These are phyloP conservation scores for Claviceps paspali DNA, from an alignment of 2,329 filamentous ascomycete genomes.

Conservation along the genomic window DNA sequence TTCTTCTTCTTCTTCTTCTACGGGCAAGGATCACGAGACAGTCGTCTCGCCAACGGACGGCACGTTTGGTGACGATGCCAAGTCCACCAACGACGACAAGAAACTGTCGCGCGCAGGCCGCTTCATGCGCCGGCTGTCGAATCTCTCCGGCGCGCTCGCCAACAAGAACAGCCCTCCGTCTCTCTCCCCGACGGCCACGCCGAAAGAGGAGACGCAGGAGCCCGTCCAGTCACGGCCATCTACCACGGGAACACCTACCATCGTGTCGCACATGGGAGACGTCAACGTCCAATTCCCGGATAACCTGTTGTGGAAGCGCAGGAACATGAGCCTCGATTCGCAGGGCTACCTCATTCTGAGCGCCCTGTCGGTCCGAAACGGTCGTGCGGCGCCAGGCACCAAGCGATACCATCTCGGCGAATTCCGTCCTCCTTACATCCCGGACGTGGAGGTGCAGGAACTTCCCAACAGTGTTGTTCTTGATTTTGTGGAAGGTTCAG, in stretches of 20 bases:
- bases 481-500: slow-evolving; percentile 45
- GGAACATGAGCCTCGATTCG: slow-evolving; percentile 72
- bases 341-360: slow-evolving; percentile 73
- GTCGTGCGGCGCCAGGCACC: slow-evolving; percentile 28
- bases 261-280: slow-evolving; percentile 63
- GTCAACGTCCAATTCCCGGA: slow-evolving; percentile 97
- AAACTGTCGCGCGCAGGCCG: slow-evolving; percentile 37
- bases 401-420: slow-evolving; percentile 79
- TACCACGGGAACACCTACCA: slow-evolving; percentile 19
- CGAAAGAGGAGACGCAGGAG: slow-evolving; percentile 27
- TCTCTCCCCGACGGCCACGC: slow-evolving; percentile 35
- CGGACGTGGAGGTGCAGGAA: slow-evolving; percentile 85
- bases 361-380: slow-evolving; percentile 39
- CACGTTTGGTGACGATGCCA: slow-evolving; percentile 32
- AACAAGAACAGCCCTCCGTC: slow-evolving; percentile 31
- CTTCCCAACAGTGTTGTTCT: slow-evolving; percentile 68
- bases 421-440: slow-evolving; percentile 63
- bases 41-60: slow-evolving; percentile 27
- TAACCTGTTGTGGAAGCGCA: slow-evolving; percentile 88
- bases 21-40: slow-evolving; percentile 26
- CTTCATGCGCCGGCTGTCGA: slow-evolving; percentile 44
- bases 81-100: slow-evolving; percentile 25
- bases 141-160: slow-evolving; percentile 29
- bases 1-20: too few species aligned
- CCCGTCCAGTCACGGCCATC: slow-evolving; percentile 11